Conservation (phyloP, 306 rosid genomes). For the Styphnolobium japonicum region DNA sequence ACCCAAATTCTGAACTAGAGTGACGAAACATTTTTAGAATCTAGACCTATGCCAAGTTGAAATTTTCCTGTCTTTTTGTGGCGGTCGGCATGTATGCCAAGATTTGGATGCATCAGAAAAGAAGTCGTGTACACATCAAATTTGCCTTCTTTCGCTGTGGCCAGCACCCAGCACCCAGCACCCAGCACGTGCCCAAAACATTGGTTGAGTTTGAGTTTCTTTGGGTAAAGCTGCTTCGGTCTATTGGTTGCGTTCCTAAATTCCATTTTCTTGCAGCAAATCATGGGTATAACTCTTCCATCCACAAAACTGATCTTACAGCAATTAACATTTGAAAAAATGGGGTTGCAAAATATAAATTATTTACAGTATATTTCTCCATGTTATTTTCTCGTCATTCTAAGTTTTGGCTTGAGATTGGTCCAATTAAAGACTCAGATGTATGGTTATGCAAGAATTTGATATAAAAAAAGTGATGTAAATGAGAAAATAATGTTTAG, state of each 20-base stretch:
- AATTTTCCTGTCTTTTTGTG: not conserved
- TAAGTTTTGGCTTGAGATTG: too few species aligned
- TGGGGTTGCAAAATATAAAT: not conserved
- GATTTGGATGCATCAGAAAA: not conserved
- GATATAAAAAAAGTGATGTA: too few species aligned
- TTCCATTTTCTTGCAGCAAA: not conserved
- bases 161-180: too few species aligned
- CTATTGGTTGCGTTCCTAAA: not conserved
- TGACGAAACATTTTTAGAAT: not conserved
- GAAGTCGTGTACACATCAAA: not conserved
- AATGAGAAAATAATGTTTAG: too few species aligned
- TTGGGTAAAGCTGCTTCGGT: not conserved
- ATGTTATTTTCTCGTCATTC: too few species aligned
- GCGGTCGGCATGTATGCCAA: not conserved
- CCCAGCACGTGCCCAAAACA: not conserved
- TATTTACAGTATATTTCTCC: too few species aligned
- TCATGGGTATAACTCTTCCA: not conserved
- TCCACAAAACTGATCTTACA: too few species aligned
- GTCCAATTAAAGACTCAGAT: too few species aligned
- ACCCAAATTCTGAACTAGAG: not conserved
- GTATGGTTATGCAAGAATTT: too few species aligned
- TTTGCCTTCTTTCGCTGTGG: not conserved
- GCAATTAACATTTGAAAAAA: not conserved
- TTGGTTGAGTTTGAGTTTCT: too few species aligned
- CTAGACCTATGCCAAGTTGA: not conserved